phyloP scores from a whole-genome alignment of 306 rosid species.

The Fagus crenata region DNA sequence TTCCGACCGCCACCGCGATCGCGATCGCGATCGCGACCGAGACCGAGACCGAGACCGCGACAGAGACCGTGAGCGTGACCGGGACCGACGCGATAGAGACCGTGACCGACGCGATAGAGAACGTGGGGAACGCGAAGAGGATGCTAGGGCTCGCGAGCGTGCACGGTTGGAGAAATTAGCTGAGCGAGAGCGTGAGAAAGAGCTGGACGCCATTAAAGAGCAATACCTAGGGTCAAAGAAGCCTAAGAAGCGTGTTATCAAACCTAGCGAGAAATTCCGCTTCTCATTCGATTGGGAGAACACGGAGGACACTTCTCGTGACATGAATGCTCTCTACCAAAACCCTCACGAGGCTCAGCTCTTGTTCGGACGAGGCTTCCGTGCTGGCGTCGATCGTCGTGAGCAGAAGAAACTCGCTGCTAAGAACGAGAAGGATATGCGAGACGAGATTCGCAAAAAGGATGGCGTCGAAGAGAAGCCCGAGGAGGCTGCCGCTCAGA shows the following conservation, averaged over 20 bases:
- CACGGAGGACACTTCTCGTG: conserved; percentile 86
- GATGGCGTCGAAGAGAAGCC: conserved; percentile 85
- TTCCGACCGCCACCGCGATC: conserved; percentile 43
- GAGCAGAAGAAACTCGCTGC: conserved; percentile 96
- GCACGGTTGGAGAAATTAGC: conserved; percentile 63
- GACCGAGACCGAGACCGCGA: conserved; percentile 39
- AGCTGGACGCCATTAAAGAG: conserved; percentile 71
- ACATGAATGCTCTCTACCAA: conserved; percentile 74
- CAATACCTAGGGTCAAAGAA: conserved; percentile 83
- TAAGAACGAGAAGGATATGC: conserved; percentile 79
- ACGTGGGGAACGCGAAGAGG: conserved; percentile 73
- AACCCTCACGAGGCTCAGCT: conserved; percentile 95
- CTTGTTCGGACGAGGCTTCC: conserved; percentile 77
- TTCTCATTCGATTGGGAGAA: conserved; percentile 95
- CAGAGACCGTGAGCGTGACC: conserved; percentile 30
- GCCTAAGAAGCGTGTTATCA: conserved; percentile 88
- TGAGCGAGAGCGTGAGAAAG: conserved; percentile 78
- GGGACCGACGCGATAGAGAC: conserved; percentile 33
- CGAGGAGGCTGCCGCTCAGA: conserved; percentile 78
- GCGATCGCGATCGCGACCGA: conserved; percentile 14
- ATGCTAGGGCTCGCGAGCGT: conserved; percentile 58
- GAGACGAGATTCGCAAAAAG: conserved; percentile 67
- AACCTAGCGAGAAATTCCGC: conserved; percentile 89
- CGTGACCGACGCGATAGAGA: conserved; percentile 40
- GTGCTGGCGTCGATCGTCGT: conserved; percentile 85